Base-by-base conservation (phyloP, 176 grass and related monocot species). In the Musa acuminata region DNA sequence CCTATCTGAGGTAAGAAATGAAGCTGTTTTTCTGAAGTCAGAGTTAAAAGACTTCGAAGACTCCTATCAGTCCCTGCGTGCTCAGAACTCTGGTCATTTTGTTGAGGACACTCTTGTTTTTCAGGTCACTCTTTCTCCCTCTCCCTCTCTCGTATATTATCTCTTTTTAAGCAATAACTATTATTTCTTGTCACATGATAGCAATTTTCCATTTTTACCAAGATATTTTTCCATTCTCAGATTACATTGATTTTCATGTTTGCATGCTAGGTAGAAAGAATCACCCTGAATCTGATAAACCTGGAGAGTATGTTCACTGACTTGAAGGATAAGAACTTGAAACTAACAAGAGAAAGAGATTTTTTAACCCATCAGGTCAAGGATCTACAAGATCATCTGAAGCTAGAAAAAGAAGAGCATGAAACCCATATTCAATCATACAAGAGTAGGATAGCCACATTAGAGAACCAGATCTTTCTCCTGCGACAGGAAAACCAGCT, bases 331-430 rank as follows among this genome's bases (percentile, higher is more conserved):
- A 85, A 84, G 26, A 62, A 87, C 49, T 86, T 80, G 50, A 83
- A 75, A 80, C 67, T 89, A 65, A 84, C 77, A 55, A 81, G 49
- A 80, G 88, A 94, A 62, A 99, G 83, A 71, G 76, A 94, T 90
- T 57, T 86, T 49, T 78, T 76, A 75, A 70, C 87, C 80, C 81
- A 85, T 83, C 86, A 87, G 84, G 35, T 83, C 51, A 92, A 71
- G 72, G 87, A 90, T 53, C 53, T 96, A 67, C 77, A 87, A 75
- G 60, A 51, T 85, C 74, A 84, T 58, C 81, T 96, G 79, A 74
- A 79, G 80, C 71, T 60, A 74, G 86, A 83, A 77, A 81, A 81
- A 9, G 48, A 81, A 74, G 86, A 89, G 27, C 78, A 83, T 74
- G 88, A 84, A 78, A 71, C 52, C 52, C 65, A 55, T 80, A 58